Conservation (phyloP, 768 basidiomycete species). For the Gloeophyllum trabeum region DNA sequence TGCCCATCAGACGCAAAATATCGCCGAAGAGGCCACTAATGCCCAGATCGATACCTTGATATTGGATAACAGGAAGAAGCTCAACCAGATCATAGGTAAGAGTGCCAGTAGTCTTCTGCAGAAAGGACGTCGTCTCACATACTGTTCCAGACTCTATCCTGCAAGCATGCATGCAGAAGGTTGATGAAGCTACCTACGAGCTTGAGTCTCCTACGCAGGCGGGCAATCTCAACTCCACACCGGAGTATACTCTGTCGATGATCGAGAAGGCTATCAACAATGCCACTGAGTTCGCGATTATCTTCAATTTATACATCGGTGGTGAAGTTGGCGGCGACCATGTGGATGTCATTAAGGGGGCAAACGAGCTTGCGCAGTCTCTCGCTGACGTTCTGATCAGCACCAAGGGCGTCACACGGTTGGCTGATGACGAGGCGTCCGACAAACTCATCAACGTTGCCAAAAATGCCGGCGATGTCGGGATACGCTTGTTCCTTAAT, state of each 20-base stretch:
- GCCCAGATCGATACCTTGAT: slow-evolving; percentile 97
- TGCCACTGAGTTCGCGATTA: slow-evolving; percentile 90
- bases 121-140: neutral
- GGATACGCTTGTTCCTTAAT: slow-evolving; percentile 88
- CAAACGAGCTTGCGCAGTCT: slow-evolving; percentile 93
- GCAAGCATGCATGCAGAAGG: slow-evolving; percentile 92
- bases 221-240: slow-evolving; percentile 94
- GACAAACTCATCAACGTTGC: slow-evolving; percentile 85
- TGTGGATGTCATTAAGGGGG: slow-evolving; percentile 95
- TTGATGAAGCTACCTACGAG: slow-evolving; percentile 96
- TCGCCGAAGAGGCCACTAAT: slow-evolving; percentile 83
- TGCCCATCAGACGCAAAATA: slow-evolving; percentile 55
- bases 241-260: slow-evolving; percentile 96
- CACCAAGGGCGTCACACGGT: slow-evolving; percentile 90
- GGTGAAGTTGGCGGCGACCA: slow-evolving; percentile 87
- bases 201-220: slow-evolving; percentile 92
- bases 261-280: slow-evolving; percentile 94
- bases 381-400: slow-evolving; percentile 87
- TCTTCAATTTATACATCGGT: slow-evolving; percentile 85
- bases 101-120: slow-evolving; percentile 6
- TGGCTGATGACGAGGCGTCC: slow-evolving; percentile 85
- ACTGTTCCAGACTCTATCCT: slow-evolving; percentile 75
- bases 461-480: slow-evolving; percentile 79
- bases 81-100: slow-evolving; percentile 91
- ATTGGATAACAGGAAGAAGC: slow-evolving; percentile 92